Evolutionary conservation across 2,329 filamentous ascomycete genomes (phyloP).

Genomic region (Fusarium longipes): DNA sequence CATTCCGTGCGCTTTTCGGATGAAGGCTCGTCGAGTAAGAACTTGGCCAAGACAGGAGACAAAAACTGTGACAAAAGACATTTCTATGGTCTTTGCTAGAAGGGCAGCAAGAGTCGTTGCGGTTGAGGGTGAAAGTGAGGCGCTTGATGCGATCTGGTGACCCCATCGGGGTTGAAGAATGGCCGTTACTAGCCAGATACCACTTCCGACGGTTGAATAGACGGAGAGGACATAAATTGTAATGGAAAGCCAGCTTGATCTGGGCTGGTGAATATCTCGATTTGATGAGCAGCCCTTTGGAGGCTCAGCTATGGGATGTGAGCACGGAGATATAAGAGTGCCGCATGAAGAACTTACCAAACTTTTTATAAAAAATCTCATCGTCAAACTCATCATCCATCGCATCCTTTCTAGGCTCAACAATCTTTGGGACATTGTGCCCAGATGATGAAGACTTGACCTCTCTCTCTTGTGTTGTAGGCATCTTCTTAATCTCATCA

Average conservation of each 20-base stretch:
- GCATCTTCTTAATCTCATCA: slow-evolving; percentile 6
- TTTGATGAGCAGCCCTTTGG: slow-evolving; percentile 51
- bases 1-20: slow-evolving; percentile 69
- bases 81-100: slow-evolving; percentile 80
- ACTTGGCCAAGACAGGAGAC: slow-evolving; percentile 81
- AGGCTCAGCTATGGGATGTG: slow-evolving; percentile 39
- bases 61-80: slow-evolving; percentile 82
- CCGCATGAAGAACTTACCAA: slow-evolving; percentile 38
- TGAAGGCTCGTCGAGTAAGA: slow-evolving; percentile 75
- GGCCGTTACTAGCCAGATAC: slow-evolving; percentile 73
- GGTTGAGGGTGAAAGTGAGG: slow-evolving; percentile 68
- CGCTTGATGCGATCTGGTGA: slow-evolving; percentile 63
- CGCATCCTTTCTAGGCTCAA: slow-evolving; percentile 28
- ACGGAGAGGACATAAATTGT: slow-evolving; percentile 63
- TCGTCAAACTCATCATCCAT: slow-evolving; percentile 46
- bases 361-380: slow-evolving; percentile 49
- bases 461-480: slow-evolving; percentile 11
- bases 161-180: slow-evolving; percentile 73
- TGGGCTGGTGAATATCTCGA: slow-evolving; percentile 48
- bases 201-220: slow-evolving; percentile 73
- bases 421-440: slow-evolving; percentile 11
- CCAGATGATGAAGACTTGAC: slow-evolving; percentile 11
- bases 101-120: slow-evolving; percentile 76
- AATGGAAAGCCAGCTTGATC: slow-evolving; percentile 61
- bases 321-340: neutral